Base-by-base conservation (phyloP, 495 filamentous ascomycete species). In the Symbiotaphrina buchneri region DNA sequence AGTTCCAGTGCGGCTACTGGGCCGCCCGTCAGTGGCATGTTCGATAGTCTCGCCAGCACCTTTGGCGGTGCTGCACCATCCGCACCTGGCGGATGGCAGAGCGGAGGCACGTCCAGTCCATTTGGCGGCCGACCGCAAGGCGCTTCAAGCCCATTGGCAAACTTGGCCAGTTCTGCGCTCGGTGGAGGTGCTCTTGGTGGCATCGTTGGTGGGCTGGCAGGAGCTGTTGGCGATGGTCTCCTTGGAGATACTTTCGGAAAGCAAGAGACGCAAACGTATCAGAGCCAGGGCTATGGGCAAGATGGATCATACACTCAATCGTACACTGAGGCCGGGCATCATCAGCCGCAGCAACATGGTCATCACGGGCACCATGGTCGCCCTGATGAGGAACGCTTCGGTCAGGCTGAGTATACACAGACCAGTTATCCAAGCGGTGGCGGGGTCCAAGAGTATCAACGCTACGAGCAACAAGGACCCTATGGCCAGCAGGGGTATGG, bases 111-210 rank as follows among this genome's bases (percentile, higher is more conserved):
- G n/a, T n/a, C n/a, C n/a, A n/a, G n/a, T n/a, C n/a, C n/a, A n/a
- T n/a, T n/a, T n/a, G n/a, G n/a, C n/a, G n/a, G n/a, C 33, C 18
- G 10, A n/a, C 33, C 3, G n/a, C 1, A 4, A 34, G 34, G 3
- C n/a, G n/a, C n/a, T n/a, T n/a, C n/a, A n/a, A n/a, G n/a, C n/a
- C n/a, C n/a, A n/a, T n/a, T 63, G 20, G 49, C 48, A 24, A 51
- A 54, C 24, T 35, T 61, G 15, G 58, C 58, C 1, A 46, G 44
- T 15, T 42, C 60, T 31, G 58, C 54, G 10, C 42, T 56, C 18
- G 55, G 58, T 28, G 58, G 57, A 22, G 56, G 58, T 14, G 52
- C 54, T 5, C 32, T 64, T 21, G 63, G 62, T 27, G 58, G 63
- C 21, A 34, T 66, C 10, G 39, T 68, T 15, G 60, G 62, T 16